phyloP scores from a whole-genome alignment of 805 yeast species.

The Kodamaea restingae region DNA sequence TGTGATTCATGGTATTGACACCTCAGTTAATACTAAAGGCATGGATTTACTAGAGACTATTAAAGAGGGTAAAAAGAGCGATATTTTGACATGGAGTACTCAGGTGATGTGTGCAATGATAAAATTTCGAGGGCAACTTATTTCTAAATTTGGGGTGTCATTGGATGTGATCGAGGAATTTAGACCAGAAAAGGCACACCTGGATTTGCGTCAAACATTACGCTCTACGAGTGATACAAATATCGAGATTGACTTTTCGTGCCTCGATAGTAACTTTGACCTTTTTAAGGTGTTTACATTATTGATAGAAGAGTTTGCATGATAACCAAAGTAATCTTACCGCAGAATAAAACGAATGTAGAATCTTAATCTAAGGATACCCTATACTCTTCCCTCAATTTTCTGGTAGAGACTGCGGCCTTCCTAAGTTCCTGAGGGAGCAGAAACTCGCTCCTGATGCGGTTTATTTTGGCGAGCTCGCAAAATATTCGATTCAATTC shows the following conservation, averaged over 20 bases:
- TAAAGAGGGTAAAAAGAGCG: conserved; percentile 7
- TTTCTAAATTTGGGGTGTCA: conserved; percentile 18
- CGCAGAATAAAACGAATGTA: too few species aligned
- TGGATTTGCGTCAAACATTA: conserved; percentile 26
- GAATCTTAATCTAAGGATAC: background rate
- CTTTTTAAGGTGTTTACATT: background rate
- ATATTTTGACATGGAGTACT: conserved; percentile 5
- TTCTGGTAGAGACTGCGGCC: conserved; percentile 2
- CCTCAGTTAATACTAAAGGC: conserved; percentile 40
- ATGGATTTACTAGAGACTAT: conserved; percentile 22
- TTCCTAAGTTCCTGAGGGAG: background rate
- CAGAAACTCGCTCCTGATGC: background rate
- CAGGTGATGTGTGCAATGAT: conserved; percentile 16
- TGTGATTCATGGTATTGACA: conserved; percentile 42
- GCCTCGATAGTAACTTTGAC: background rate
- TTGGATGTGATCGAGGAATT: conserved; percentile 23
- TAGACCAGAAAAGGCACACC: conserved; percentile 26
- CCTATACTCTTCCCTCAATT: background rate
- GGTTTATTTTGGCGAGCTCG: background rate
- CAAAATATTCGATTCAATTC: background rate
- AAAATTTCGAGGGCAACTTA: conserved; percentile 18
- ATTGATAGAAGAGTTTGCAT: conserved; percentile 4
- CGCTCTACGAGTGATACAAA: background rate
- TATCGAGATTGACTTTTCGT: background rate
- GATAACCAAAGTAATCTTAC: too few species aligned